Evolutionary conservation across 2,329 filamentous ascomycete species (phyloP).

Genomic region (Hypoxylon rubiginosum): DNA sequence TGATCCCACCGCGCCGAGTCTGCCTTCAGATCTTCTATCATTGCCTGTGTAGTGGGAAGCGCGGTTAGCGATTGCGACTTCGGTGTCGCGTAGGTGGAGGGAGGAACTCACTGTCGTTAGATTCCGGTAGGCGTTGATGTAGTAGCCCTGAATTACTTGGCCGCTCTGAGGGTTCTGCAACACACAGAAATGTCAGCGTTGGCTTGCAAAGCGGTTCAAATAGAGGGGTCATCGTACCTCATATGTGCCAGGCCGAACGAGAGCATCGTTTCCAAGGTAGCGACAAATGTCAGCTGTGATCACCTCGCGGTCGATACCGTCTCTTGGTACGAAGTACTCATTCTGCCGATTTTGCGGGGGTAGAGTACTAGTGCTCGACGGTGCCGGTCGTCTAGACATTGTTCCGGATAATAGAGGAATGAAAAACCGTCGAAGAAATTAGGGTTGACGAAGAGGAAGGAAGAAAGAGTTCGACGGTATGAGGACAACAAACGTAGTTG

Average conservation of each 20-base stretch:
- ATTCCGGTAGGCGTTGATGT: slow-evolving; percentile 83
- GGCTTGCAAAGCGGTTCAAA: slow-evolving; percentile 28
- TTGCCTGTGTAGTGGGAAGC: slow-evolving; percentile 60
- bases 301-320: slow-evolving; percentile 86
- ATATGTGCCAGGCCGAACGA: slow-evolving; percentile 80
- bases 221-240: slow-evolving; percentile 65
- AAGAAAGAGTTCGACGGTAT: slow-evolving; percentile 38
- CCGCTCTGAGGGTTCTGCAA: slow-evolving; percentile 66
- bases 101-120: slow-evolving; percentile 76
- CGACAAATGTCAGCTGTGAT: slow-evolving; percentile 88
- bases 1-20: slow-evolving; percentile 73
- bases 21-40: slow-evolving; percentile 73
- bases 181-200: slow-evolving; percentile 38
- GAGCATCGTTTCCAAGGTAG: slow-evolving; percentile 85
- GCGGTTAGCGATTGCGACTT: slow-evolving; percentile 38
- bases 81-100: background rate
- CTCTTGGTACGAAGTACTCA: slow-evolving; percentile 84
- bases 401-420: slow-evolving; percentile 31
- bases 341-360: slow-evolving; percentile 70
- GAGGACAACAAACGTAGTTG: slow-evolving; percentile 40
- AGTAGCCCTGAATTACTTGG: slow-evolving; percentile 78
- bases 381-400: slow-evolving; percentile 56
- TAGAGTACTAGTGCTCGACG: slow-evolving; percentile 55
- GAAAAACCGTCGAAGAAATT: slow-evolving; percentile 42
- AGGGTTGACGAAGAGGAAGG: slow-evolving; percentile 30